Base-by-base conservation (phyloP, 1,284 basidiomycete species). In the Marasmius tenuissimus region DNA sequence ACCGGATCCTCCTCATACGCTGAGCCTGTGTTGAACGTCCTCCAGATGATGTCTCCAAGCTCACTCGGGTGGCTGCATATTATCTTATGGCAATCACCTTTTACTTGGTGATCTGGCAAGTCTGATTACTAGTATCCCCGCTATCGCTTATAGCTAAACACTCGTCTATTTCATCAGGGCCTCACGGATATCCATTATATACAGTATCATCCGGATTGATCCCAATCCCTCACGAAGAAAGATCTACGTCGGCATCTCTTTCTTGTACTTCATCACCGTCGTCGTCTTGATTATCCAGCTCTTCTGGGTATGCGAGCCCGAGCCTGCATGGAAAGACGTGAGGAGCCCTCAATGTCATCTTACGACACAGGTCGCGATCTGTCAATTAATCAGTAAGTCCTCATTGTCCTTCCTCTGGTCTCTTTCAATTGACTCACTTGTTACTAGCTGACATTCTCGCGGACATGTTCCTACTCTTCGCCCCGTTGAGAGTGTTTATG, bases 91-190 rank as follows among this genome's bases (percentile, higher is more conserved):
- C 76, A 10, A 69, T 68, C 11, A 70, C 73, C 5, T 82, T 82
- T 64, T 82, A 81, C 65, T 61, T 68, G 22, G 73, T 77, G 47
- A 75, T 81, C 54, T 83, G 79, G 81, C 78, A 63, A n/a, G 74
- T 61, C 20, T 42, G 4, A 27, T 27, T 27, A 27, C 27, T 27
- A 27, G 27, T 27, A 4, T 27, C 27, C 4, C 27, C 27, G 27
- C 27, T 27, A 27, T 27, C 27, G 27, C 27, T 27, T 27, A 27
- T 27, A 27, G 27, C 27, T n/a, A n/a, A n/a, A n/a, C n/a, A 9
- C 16, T 40, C 39, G 39, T 40, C 16, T 42, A 12, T 42, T 6
- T n/a, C n/a, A 12, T 12, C 40, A 42, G 40, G 40, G 40, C 40
- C 11, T 42, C 40, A 42, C 40, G 40, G 40, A 42, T 42, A 42